A percentile compares a stretch with the other conserved stretches of the same genome.
Conservation (phyloP, 2,329 filamentous ascomycete species). For the Exophiala calicioides region DNA sequence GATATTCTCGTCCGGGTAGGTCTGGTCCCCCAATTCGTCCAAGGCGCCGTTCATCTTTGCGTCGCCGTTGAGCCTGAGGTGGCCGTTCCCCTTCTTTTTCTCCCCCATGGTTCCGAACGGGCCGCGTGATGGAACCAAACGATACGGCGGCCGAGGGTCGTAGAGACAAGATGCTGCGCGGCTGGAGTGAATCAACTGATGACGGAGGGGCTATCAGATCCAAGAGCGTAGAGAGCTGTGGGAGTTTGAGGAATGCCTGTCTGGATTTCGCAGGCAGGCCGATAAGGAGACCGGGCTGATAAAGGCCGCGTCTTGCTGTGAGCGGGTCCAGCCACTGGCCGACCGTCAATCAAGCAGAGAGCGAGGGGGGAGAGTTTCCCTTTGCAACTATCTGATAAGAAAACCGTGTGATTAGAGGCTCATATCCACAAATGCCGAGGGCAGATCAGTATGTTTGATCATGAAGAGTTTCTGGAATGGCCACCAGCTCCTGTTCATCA, state of each 20-base stretch:
- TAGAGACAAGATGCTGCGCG: background rate
- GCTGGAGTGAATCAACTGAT: background rate
- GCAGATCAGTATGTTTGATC: background rate
- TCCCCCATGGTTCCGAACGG: conserved; percentile 12
- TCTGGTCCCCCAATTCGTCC: conserved; percentile 34
- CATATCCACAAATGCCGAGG: too few relatives aligned
- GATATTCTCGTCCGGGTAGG: conserved; percentile 66
- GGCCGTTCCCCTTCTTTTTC: conserved; percentile 17
- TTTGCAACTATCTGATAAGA: too few relatives aligned
- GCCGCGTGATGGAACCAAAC: too few relatives aligned
- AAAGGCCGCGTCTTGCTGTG: background rate
- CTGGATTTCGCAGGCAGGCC: background rate
- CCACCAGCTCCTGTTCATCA: too few relatives aligned
- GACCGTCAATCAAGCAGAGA: too few relatives aligned
- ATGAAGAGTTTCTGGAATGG: too few relatives aligned
- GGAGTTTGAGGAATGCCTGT: background rate
- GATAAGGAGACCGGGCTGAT: conserved; percentile 4
- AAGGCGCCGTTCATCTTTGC: conserved; percentile 36
- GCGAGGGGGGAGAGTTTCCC: too few relatives aligned
- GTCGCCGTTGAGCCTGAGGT: conserved; percentile 33
- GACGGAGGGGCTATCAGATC: background rate
- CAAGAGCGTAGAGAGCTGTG: background rate
- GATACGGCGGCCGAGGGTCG: background rate
- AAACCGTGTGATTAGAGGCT: too few relatives aligned
- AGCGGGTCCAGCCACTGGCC: too few relatives aligned